A percentile compares a stretch with the other conserved stretches of the same genome.
Conservation (phyloP, 2,329 filamentous ascomycete genomes). For the Coniella vitis region DNA sequence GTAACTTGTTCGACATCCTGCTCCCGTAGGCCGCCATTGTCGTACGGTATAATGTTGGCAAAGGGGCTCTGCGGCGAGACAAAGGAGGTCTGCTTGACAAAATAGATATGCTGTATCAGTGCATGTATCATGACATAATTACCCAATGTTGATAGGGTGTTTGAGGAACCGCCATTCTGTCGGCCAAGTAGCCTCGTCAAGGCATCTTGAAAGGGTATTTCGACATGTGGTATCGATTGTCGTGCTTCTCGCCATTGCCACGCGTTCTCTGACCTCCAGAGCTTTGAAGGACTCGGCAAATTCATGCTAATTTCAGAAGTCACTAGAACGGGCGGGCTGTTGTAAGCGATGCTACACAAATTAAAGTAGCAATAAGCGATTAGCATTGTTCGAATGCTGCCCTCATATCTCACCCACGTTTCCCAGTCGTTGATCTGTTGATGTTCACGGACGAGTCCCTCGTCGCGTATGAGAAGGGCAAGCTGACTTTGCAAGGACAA, state of each 20-base stretch:
- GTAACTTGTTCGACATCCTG: conserved; percentile 52
- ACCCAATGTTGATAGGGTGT: conserved; percentile 52
- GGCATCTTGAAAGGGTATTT: conserved; percentile 50
- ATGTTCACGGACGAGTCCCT: conserved; percentile 44
- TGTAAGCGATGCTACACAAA: conserved; percentile 54
- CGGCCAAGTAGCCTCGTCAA: conserved; percentile 50
- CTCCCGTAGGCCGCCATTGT: conserved; percentile 42
- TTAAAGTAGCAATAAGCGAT: conserved; percentile 58
- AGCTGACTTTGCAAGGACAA: conserved; percentile 53
- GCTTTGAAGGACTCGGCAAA: conserved; percentile 46
- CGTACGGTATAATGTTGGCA: conserved; percentile 40
- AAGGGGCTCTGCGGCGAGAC: background rate
- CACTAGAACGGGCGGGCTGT: conserved; percentile 51
- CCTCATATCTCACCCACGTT: conserved; percentile 52
- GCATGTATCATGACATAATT: conserved; percentile 69
- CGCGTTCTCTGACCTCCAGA: conserved; percentile 51
- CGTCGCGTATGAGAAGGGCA: conserved; percentile 51
- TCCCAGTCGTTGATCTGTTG: conserved; percentile 50
- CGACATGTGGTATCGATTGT: conserved; percentile 41
- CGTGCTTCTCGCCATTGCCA: conserved; percentile 56
- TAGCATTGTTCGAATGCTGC: conserved; percentile 50
- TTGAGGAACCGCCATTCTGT: conserved; percentile 38
- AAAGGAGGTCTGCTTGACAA: conserved; percentile 57
- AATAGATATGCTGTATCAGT: conserved; percentile 64
- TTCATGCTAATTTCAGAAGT: conserved; percentile 52